These are phyloP conservation scores for Protoeuglena noctilucae DNA, from an alignment of 139 green algal species.

Conservation along the genomic window DNA sequence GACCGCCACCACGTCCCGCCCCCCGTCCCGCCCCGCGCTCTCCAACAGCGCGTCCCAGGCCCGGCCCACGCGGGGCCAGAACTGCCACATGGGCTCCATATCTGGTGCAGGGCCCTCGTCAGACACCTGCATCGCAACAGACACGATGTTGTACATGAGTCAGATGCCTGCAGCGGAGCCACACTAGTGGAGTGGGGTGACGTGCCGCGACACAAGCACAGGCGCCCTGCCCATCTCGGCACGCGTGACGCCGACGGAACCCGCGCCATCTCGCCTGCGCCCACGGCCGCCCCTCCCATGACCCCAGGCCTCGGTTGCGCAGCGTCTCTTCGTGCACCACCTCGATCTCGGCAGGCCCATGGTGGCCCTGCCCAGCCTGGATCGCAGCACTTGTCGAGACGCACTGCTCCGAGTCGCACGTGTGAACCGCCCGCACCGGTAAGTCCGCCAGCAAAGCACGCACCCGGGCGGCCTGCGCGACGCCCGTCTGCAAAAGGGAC, in stretches of 20 bases:
- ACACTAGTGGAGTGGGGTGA: background rate
- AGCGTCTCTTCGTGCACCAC: conserved; percentile 12
- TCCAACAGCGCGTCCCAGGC: conserved; percentile 7
- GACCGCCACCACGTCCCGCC: conserved; percentile 22
- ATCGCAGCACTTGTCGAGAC: conserved; percentile 15
- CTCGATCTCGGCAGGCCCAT: background rate
- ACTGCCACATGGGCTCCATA: conserved; percentile 12
- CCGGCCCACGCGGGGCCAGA: conserved; percentile 7
- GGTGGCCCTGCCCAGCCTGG: conserved; percentile 8
- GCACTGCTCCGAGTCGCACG: conserved; percentile 16
- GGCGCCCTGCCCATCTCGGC: background rate
- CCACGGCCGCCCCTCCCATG: conserved; percentile 11
- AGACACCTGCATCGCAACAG: conserved; percentile 11
- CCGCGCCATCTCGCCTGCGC: conserved; percentile 2
- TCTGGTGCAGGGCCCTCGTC: conserved; percentile 7
- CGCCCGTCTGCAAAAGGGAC: background rate
- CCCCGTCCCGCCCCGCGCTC: conserved; percentile 5
- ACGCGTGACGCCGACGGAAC: too few relatives aligned
- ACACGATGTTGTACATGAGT: conserved; percentile 1
- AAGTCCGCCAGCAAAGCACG: background rate
- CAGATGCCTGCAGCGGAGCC: background rate
- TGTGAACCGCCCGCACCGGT: conserved; percentile 26
- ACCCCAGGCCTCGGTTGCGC: conserved; percentile 13
- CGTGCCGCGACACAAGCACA: background rate
- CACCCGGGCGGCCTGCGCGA: background rate